Percentiles rank a stretch among this genome's conserved stretches.
Evolutionary conservation across 2,329 filamentous ascomycete genomes (phyloP).

Genomic region (Phaeosphaeriaceae sp.): DNA sequence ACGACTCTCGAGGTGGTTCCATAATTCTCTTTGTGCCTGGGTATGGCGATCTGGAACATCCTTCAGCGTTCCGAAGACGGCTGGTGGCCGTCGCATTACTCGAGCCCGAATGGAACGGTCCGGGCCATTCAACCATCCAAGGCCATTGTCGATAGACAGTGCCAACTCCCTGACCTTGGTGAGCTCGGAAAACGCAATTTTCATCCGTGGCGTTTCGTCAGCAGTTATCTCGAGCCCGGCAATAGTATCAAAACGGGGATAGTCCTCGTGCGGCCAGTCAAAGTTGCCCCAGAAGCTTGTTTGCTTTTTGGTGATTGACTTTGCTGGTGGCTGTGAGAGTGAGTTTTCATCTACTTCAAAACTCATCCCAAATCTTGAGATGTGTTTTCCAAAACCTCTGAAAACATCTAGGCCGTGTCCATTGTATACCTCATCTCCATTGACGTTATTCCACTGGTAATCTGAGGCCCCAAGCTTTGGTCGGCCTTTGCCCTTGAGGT

Average conservation of each 20-base stretch:
- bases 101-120: conserved; percentile 60
- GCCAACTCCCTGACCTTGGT: conserved; percentile 66
- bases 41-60: conserved; percentile 46
- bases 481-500: conserved; percentile 46
- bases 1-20: conserved; percentile 38
- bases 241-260: conserved; percentile 65
- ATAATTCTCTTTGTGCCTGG: conserved; percentile 46
- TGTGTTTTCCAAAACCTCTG: conserved; percentile 64
- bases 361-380: conserved; percentile 69
- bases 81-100: conserved; percentile 51
- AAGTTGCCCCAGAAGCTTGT: conserved; percentile 69
- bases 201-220: conserved; percentile 68
- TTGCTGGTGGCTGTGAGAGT: conserved; percentile 60
- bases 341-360: conserved; percentile 68
- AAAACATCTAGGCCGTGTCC: conserved; percentile 69
- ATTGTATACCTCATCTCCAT: conserved; percentile 54
- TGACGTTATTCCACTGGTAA: conserved; percentile 53
- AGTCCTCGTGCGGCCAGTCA: conserved; percentile 66
- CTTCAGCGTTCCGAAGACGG: conserved; percentile 56
- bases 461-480: conserved; percentile 29
- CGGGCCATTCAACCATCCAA: conserved; percentile 70
- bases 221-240: conserved; percentile 67
- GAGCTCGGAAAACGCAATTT: conserved; percentile 64
- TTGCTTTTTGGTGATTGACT: conserved; percentile 61
- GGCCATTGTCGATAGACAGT: conserved; percentile 69